These are phyloP conservation scores for Aspergillus baeticus DNA, from an alignment of 495 filamentous ascomycete genomes.

Conservation along the genomic window DNA sequence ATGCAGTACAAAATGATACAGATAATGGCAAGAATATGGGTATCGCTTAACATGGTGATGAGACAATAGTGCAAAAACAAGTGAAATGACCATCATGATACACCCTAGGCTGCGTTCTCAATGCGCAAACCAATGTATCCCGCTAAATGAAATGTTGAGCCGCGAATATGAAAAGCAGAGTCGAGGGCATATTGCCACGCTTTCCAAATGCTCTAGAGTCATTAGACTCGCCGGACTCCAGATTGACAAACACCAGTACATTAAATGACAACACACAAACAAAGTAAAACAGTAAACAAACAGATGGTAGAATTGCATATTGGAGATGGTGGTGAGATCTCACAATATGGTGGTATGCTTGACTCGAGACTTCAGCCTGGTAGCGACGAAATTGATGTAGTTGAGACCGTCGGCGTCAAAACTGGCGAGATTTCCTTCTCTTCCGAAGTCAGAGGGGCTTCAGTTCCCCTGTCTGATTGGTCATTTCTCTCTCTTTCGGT, in stretches of 20 bases:
- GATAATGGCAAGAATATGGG: slow-evolving; percentile 22
- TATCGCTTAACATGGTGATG: slow-evolving; percentile 27
- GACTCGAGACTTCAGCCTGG: slow-evolving; percentile 1
- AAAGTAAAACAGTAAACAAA: slow-evolving; percentile 2
- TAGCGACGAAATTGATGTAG: slow-evolving; percentile 39
- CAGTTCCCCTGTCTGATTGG: slow-evolving; percentile 30
- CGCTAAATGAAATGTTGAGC: slow-evolving; percentile 9
- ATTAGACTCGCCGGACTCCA: slow-evolving; percentile 16
- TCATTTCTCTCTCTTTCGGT: slow-evolving; percentile 42
- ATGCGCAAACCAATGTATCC: slow-evolving; percentile 13
- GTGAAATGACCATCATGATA: slow-evolving; percentile 13
- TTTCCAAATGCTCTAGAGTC: slow-evolving; percentile 12
- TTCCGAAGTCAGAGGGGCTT: slow-evolving; percentile 29
- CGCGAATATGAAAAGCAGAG: not conserved
- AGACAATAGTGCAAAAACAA: slow-evolving; percentile 15
- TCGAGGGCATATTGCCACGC: not conserved
- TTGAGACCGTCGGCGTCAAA: slow-evolving; percentile 41
- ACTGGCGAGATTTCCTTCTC: slow-evolving; percentile 37
- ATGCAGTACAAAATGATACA: slow-evolving; percentile 19
- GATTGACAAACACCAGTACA: slow-evolving; percentile 6
- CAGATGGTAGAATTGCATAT: not conserved
- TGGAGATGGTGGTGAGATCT: not conserved
- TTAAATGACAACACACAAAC: not conserved
- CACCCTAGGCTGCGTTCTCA: slow-evolving; percentile 16
- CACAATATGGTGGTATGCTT: not conserved